Evolutionary conservation across 2,329 filamentous ascomycete species (phyloP).

Genomic region (Ascochyta fabae): DNA sequence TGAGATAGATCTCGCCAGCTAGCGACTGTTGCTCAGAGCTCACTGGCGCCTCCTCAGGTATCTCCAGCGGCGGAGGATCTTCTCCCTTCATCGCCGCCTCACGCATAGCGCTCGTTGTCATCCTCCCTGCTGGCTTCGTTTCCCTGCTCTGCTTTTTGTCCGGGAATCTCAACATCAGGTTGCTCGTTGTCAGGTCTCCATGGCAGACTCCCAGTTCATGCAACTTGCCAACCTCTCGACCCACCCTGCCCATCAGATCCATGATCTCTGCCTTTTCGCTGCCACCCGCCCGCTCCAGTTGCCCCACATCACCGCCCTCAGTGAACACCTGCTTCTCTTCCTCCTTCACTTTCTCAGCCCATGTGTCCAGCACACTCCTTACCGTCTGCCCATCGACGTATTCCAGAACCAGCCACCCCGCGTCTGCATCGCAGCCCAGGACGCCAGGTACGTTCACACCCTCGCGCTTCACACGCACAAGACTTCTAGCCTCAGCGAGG

Average conservation of each 20-base stretch:
- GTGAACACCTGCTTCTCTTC: constrained; percentile 6
- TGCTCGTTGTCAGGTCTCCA: constrained; percentile 96
- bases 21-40: constrained; percentile 6
- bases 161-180: constrained; percentile 75
- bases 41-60: constrained; percentile 1
- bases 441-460: constrained; percentile 84
- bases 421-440: constrained; percentile 70
- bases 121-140: constrained; percentile 13
- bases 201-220: constrained; percentile 89
- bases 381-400: constrained; percentile 69
- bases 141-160: not conserved
- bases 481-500: constrained; percentile 84
- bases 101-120: constrained; percentile 30
- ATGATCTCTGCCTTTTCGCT: constrained; percentile 44
- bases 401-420: constrained; percentile 62
- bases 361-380: constrained; percentile 71
- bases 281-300: constrained; percentile 2
- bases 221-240: constrained; percentile 73
- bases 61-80: constrained; percentile 14
- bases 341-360: constrained; percentile 57
- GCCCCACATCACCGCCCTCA: constrained; percentile 8
- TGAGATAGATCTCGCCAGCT: constrained; percentile 79
- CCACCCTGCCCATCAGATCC: constrained; percentile 72
- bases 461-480: constrained; percentile 78
- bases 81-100: constrained; percentile 31